phyloP scores from a whole-genome alignment of 768 basidiomycete genomes.

The Rhizopogon sp. region DNA sequence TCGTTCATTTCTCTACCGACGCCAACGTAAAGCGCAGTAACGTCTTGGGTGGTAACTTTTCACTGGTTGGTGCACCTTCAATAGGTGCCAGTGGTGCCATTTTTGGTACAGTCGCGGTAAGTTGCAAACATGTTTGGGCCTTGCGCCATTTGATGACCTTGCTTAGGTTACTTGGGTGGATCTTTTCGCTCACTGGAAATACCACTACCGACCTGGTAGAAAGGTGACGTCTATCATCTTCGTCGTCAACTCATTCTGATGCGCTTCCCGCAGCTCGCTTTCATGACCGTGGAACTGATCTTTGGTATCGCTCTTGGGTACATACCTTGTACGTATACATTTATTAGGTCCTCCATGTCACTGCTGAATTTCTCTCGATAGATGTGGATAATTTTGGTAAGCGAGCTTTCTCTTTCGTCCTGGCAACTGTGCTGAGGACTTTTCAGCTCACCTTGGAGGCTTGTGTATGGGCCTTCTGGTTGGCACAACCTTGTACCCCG shows the following conservation, averaged over 20 bases:
- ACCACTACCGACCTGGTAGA: slow-evolving; percentile 75
- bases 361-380: slow-evolving; percentile 23
- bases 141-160: background rate
- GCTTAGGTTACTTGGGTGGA: slow-evolving; percentile 78
- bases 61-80: slow-evolving; percentile 82
- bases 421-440: background rate
- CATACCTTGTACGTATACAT: slow-evolving; percentile 61
- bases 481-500: slow-evolving; percentile 82
- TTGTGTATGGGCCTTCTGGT: slow-evolving; percentile 81
- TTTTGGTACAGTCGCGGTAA: slow-evolving; percentile 78
- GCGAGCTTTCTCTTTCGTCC: slow-evolving; percentile 10
- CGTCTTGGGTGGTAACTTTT: slow-evolving; percentile 89
- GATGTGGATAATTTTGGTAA: slow-evolving; percentile 89
- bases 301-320: slow-evolving; percentile 84
- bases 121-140: slow-evolving; percentile 12
- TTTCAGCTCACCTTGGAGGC: slow-evolving; percentile 78
- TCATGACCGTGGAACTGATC: slow-evolving; percentile 82
- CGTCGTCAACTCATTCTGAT: background rate
- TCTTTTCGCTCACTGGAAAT: slow-evolving; percentile 87
- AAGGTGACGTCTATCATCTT: slow-evolving; percentile 44
- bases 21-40: slow-evolving; percentile 42
- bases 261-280: slow-evolving; percentile 51
- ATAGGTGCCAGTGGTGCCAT: slow-evolving; percentile 93
- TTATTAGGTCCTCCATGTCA: background rate
- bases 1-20: background rate